Conservation (phyloP, 208 protist genomes). For the Crithidia brevicula region DNA sequence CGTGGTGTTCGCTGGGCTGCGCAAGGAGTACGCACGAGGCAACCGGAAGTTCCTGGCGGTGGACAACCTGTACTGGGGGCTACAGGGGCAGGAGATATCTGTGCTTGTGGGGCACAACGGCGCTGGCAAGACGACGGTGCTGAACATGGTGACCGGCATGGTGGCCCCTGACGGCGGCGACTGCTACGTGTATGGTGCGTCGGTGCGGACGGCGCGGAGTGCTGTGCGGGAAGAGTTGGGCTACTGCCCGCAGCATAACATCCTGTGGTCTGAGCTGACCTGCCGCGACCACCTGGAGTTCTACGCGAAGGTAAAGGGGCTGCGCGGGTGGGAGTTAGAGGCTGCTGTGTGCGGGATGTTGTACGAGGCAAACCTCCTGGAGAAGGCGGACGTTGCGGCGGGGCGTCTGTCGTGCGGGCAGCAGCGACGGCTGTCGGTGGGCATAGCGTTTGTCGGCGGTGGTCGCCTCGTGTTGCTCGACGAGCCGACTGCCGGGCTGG, state of each 20-base stretch:
- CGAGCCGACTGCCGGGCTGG: conserved; percentile 90
- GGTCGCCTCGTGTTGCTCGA: conserved; percentile 85
- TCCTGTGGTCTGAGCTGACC: conserved; percentile 80
- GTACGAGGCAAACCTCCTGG: conserved; percentile 52
- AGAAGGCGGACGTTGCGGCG: conserved; percentile 45
- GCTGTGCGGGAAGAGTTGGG: conserved; percentile 76
- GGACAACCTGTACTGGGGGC: conserved; percentile 74
- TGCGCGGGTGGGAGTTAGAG: conserved; percentile 41
- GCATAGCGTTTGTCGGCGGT: conserved; percentile 81
- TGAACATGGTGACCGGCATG: conserved; percentile 83
- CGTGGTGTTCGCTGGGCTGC: conserved; percentile 36
- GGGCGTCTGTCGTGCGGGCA: conserved; percentile 73
- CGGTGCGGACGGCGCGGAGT: conserved; percentile 54
- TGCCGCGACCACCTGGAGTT: conserved; percentile 90
- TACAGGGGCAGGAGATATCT: conserved; percentile 71
- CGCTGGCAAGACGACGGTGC: conserved; percentile 83
- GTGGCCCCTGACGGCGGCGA: conserved; percentile 57
- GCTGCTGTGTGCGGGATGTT: conserved; percentile 43
- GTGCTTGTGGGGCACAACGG: conserved; percentile 87
- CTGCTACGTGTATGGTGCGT: conserved; percentile 68
- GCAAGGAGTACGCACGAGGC: conserved; percentile 51
- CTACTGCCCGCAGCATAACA: conserved; percentile 54
- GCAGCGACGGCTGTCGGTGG: conserved; percentile 86
- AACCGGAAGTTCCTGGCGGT: conserved; percentile 56
- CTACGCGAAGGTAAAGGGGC: conserved; percentile 88